Base-by-base conservation (phyloP, 768 basidiomycete genomes). In the Tricholoma matsutake region DNA sequence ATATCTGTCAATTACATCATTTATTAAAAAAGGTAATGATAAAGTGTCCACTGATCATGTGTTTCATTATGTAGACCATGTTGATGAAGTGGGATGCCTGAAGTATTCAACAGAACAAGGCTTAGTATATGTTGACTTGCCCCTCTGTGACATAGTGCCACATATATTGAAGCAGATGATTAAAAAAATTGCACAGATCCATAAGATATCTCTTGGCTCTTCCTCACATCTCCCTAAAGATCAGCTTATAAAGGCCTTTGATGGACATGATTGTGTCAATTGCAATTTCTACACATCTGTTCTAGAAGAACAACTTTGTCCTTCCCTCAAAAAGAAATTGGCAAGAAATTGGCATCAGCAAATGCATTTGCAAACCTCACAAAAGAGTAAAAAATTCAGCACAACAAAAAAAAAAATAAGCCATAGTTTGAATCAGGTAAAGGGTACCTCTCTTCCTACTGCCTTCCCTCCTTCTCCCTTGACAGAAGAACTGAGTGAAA, bases 21-120 rank as follows among this genome's bases (percentile, higher is more conserved):
- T 51, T 51, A 51, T 51, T n/a, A 51, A 51, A 29, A 51, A 16
- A 13, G n/a, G 49, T n/a, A 29, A 51, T 16, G 29, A 51, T 51
- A 4, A 51, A 16, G 28, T 51, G 28, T 51, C 49, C 16, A 7
- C 32, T 14, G 34, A 3, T 22, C 18, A 41, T 55, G 54, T 37
- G 25, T 55, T 55, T 55, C 32, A 18, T 20, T 55, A 35, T 55
- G 18, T 55, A 3, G 54, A 55, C 37, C 54, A 55, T 55, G 54
- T 55, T 6, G 8, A 55, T 55, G 54, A 41, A 7, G 16, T 55
- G 28, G 54, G 37, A 35, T 41, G 32, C 32, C 34, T 55, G 16
- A 20, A 18, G 4, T 55, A 55, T 9, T n/a, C 54, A 14, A 6
- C 20, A 35, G 22, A 35, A 2, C 32, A 55, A 20, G 53, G 53